These are phyloP conservation scores for Cyberlindnera euphorbiae DNA, from an alignment of 805 yeast genomes.

Conservation along the genomic window DNA sequence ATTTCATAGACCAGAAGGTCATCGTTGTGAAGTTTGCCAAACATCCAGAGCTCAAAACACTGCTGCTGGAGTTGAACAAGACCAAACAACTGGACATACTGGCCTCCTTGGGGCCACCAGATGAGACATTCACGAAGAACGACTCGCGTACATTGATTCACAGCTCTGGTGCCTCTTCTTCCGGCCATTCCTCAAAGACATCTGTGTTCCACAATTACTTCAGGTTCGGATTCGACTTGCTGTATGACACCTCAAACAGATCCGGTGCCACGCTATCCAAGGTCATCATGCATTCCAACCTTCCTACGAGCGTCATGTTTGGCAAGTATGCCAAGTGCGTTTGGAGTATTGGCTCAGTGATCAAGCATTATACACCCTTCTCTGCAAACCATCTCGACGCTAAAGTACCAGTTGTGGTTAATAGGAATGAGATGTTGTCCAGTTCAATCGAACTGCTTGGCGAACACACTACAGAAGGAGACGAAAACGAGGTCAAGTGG, in stretches of 20 bases:
- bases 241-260: slow-evolving; percentile 29
- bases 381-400: not conserved
- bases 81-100: slow-evolving; percentile 48
- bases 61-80: slow-evolving; percentile 31
- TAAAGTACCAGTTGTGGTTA: slow-evolving; percentile 7
- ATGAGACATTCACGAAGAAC: slow-evolving; percentile 42
- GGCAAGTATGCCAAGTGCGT: slow-evolving; percentile 48
- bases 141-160: slow-evolving; percentile 40
- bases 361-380: no score
- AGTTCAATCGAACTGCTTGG: slow-evolving; percentile 35
- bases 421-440: slow-evolving; percentile 28
- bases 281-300: slow-evolving; percentile 47
- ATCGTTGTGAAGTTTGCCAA: slow-evolving; percentile 21
- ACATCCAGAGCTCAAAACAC: slow-evolving; percentile 22
- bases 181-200: not conserved
- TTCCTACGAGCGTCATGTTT: slow-evolving; percentile 46
- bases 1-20: slow-evolving; percentile 1
- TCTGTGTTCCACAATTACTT: slow-evolving; percentile 51
- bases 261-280: slow-evolving; percentile 39
- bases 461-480: slow-evolving; percentile 29
- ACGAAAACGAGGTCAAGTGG: slow-evolving; percentile 22
- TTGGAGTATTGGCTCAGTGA: not conserved
- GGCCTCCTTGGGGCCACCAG: slow-evolving; percentile 50
- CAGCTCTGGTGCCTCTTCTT: slow-evolving; percentile 17
- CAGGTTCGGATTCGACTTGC: slow-evolving; percentile 47